A percentile compares a stretch with the other conserved stretches of the same genome.
Evolutionary conservation across 306 rosid species (phyloP).

Genomic region (Hippophae rhamnoides): DNA sequence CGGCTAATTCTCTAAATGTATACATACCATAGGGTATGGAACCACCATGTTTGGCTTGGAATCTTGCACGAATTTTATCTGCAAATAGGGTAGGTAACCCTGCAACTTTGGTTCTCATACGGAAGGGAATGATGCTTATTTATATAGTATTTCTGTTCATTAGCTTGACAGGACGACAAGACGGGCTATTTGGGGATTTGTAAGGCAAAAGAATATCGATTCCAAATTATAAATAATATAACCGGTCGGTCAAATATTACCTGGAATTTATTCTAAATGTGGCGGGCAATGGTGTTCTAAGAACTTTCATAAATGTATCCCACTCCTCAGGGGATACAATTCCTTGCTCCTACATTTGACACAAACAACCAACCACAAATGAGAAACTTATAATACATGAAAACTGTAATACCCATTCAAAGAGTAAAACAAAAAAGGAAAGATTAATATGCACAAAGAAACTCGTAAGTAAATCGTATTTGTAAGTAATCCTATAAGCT

Average conservation of each 20-base stretch:
- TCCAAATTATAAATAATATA: neutral
- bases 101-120: too few relatives aligned
- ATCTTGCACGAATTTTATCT: too few relatives aligned
- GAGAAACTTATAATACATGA: neutral
- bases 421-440: neutral
- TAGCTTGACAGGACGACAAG: neutral
- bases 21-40: too few relatives aligned
- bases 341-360: constrained; percentile 41
- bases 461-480: neutral
- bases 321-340: constrained; percentile 56
- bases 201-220: neutral
- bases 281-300: constrained; percentile 84
- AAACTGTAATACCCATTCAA: neutral
- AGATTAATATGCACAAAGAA: neutral
- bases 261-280: constrained; percentile 84
- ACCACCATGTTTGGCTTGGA: too few relatives aligned
- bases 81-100: too few relatives aligned
- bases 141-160: too few relatives aligned
- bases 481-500: neutral
- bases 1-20: too few relatives aligned
- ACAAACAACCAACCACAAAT: neutral
- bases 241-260: constrained; percentile 18
- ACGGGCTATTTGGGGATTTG: neutral
- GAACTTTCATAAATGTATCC: constrained; percentile 59
- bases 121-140: too few relatives aligned